A percentile compares a stretch with the other conserved stretches of the same genome.
These are phyloP conservation scores for Carpinus viminea DNA, from an alignment of 306 rosid species.

Conservation along the genomic window DNA sequence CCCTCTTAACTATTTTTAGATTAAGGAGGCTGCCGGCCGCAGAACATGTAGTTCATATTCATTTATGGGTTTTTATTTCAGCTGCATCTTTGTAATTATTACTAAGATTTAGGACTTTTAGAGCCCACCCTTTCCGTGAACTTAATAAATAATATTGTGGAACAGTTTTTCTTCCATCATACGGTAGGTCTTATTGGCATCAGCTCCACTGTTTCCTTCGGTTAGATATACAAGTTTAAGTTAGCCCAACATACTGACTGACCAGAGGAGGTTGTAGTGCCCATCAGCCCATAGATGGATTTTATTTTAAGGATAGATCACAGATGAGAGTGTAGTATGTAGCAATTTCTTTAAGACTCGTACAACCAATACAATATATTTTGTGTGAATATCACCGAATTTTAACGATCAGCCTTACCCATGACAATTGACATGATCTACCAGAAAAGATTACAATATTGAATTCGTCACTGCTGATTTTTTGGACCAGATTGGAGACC, in stretches of 20 bases:
- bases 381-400: background rate
- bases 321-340: no score
- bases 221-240: no score
- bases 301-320: no score
- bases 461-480: conserved; percentile 42
- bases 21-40: background rate
- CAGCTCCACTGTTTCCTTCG: no score
- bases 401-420: background rate
- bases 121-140: no score
- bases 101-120: background rate
- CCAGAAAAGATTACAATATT: no score
- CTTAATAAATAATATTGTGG: no score
- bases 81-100: background rate
- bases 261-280: no score
- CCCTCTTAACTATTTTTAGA: background rate
- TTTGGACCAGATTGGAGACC: conserved; percentile 72
- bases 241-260: no score
- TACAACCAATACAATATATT: background rate
- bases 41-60: background rate
- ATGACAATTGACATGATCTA: background rate
- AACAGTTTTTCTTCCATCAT: no score
- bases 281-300: no score
- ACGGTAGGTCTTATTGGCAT: no score
- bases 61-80: background rate
- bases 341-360: background rate